phyloP scores from a whole-genome alignment of 352 stramenopile genomes.

The Globisporangium apiculatum region DNA sequence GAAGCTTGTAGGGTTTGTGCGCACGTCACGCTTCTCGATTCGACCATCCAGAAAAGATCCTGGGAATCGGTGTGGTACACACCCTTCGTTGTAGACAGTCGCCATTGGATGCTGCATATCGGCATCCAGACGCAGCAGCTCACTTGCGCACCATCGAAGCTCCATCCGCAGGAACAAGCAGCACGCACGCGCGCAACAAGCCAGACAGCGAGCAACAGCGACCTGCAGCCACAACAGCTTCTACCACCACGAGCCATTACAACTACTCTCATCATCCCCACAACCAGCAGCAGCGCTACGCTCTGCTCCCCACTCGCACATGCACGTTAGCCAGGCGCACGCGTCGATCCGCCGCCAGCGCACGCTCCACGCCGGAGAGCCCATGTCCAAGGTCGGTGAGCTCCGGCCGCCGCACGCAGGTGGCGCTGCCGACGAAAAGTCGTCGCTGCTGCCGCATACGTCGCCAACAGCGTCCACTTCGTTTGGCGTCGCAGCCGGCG shows the following conservation, averaged over 20 bases:
- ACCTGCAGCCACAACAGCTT: not conserved
- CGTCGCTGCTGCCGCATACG: conserved; percentile 9
- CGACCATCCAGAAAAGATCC: not conserved
- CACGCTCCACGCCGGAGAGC: conserved; percentile 26
- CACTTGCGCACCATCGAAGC: not conserved
- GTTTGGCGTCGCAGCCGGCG: conserved; percentile 24
- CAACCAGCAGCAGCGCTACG: not conserved
- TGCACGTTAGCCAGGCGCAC: conserved; percentile 64
- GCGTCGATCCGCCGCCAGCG: conserved; percentile 46
- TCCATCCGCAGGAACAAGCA: not conserved
- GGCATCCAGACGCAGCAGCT: no score
- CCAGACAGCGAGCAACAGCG: not conserved
- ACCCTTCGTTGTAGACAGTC: not conserved
- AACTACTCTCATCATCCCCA: not conserved
- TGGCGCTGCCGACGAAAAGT: conserved; percentile 6
- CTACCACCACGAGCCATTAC: no score
- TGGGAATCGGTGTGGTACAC: not conserved
- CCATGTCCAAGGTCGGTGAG: conserved; percentile 11
- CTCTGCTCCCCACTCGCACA: conserved; percentile 9
- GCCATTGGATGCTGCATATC: no score
- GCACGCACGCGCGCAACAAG: not conserved
- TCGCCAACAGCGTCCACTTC: conserved; percentile 1
- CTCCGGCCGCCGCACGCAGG: conserved; percentile 1
- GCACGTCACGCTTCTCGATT: no score
- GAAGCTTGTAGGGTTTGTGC: no score